Conservation (phyloP, 495 filamentous ascomycete species). For the Hyaloscypha hepaticicola region DNA sequence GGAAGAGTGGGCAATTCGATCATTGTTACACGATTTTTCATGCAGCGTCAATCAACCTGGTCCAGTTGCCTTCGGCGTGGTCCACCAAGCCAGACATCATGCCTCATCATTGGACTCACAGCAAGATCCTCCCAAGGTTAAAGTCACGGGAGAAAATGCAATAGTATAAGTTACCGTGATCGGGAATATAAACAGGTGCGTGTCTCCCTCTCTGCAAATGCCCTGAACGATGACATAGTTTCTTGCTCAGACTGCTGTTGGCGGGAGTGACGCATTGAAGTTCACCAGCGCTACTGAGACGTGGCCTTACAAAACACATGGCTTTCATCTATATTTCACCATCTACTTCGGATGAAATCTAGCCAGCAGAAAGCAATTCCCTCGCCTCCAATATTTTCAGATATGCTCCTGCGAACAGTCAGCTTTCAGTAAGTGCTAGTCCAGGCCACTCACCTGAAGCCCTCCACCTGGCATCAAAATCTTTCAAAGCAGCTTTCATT, state of each 20-base stretch:
- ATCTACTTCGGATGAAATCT: neutral
- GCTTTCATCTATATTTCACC: neutral
- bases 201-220: neutral
- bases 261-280: conserved; percentile 8
- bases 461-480: conserved; percentile 15
- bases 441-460: conserved; percentile 9
- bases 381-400: conserved; percentile 15
- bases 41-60: neutral
- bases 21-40: neutral
- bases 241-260: conserved; percentile 7
- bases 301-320: neutral
- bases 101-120: conserved; percentile 14
- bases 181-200: conserved; percentile 39
- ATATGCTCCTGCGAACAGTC: conserved; percentile 7
- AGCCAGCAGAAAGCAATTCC: conserved; percentile 10
- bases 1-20: neutral
- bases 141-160: conserved; percentile 38
- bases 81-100: conserved; percentile 10
- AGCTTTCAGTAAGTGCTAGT: neutral
- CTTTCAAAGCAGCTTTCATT: conserved; percentile 5
- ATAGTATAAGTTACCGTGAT: conserved; percentile 44
- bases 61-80: neutral
- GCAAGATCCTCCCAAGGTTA: conserved; percentile 9
- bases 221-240: neutral
- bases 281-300: conserved; percentile 5